Conservation (phyloP, 176 grass and related monocot species). For the Paspalum notatum region DNA sequence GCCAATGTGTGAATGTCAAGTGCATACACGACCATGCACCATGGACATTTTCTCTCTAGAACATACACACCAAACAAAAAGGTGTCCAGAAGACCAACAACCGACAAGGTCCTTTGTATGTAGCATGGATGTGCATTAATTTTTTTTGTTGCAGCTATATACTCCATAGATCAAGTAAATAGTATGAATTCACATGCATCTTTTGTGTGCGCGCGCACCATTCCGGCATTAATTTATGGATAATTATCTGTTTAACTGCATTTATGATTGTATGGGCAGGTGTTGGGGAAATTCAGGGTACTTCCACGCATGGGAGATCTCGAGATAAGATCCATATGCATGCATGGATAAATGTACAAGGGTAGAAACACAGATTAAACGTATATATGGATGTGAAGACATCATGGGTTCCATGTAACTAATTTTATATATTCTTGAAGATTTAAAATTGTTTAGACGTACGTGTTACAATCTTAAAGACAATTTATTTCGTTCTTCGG, state of each 20-base stretch:
- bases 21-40: neutral
- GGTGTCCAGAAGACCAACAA: neutral
- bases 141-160: neutral
- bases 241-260: slow-evolving; percentile 1
- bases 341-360: neutral
- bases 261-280: slow-evolving; percentile 27
- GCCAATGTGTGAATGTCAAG: neutral
- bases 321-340: neutral
- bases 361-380: neutral
- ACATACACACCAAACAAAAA: neutral
- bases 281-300: neutral
- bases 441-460: neutral
- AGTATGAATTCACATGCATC: neutral
- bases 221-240: neutral
- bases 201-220: neutral
- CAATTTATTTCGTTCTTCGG: neutral
- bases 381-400: neutral
- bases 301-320: neutral
- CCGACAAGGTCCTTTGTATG: neutral
- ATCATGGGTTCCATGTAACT: neutral
- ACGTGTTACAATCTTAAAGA: neutral
- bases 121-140: neutral
- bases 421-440: slow-evolving; percentile 17
- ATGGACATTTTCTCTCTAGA: neutral
- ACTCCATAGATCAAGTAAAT: neutral